Evolutionary conservation across 768 basidiomycete species (phyloP), one percentile per base, ranked within the genome.

Genomic region (Scleroderma bovista): DNA sequence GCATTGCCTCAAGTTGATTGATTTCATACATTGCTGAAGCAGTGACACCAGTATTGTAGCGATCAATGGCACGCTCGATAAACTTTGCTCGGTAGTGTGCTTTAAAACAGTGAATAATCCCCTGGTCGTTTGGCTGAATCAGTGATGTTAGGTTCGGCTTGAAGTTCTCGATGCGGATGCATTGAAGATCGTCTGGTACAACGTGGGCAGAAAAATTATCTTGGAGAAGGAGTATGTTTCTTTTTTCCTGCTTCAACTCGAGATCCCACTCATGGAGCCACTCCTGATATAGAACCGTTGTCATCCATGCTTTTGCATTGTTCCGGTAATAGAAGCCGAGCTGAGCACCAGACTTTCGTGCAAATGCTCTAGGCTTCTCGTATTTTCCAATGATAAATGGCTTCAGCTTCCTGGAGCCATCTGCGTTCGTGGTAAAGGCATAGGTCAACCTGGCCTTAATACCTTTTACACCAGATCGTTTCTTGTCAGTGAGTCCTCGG

Each of bases 1-100:
- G 54, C 72, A 73, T 74, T 12, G 62, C 71, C 31, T 72, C 46
- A 1, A 75, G 64, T 50, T 69, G 68, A 51, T 73, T 51, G 50
- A 74, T 71, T 2, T 70, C 37, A 46, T 71, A 74, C 52, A 75
- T 70, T 5, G 67, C 23, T n/a, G 57, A 39, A 23, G 68, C 61
- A 10, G 64, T 57, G 19, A 64, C 42, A 20, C 59, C 65, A 47
- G 44, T 45, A 29, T 70, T 61, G 46, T 69, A 66, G 7, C 52
- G 58, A 51, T 67, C 57, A 22, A 72, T 55, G 2, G 70, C 61
- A 9, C 58, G 56, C 8, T 56, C 46, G 45, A 66, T 65, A 48
- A 63, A 69, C 1, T 46, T 39, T 7, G 52, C 47, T 10, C 59
- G 54, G 48, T 71, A 72, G 23, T 72, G 67, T 8, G 70, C 69